A percentile compares a stretch with the other conserved stretches of the same genome.
These are phyloP conservation scores for Strobilomyces echinocephalus DNA, from an alignment of 768 basidiomycete species.

Conservation along the genomic window DNA sequence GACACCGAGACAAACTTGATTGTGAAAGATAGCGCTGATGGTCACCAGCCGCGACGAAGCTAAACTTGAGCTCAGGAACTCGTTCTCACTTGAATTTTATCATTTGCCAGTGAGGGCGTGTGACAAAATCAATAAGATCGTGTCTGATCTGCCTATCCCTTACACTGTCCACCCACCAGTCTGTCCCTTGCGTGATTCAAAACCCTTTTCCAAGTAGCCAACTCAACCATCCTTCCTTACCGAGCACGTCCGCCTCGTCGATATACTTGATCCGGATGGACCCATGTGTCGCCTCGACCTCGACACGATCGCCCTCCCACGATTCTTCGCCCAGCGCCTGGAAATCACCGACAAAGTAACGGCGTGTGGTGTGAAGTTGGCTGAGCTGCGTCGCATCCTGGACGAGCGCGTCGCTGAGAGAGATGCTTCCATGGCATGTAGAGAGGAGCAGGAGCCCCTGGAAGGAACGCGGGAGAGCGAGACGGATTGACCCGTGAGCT, in stretches of 20 bases:
- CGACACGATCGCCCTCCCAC: constrained; percentile 23
- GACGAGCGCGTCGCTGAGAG: constrained; percentile 11
- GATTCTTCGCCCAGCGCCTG: constrained; percentile 6
- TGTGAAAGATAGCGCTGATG: no score
- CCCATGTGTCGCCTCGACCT: constrained; percentile 15
- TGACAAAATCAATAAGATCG: no score
- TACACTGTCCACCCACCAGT: no score
- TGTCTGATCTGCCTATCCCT: no score
- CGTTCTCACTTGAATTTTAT: no score
- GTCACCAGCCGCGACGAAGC: no score
- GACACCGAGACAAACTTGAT: no score
- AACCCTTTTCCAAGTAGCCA: constrained; percentile 13
- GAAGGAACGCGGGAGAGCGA: constrained; percentile 21
- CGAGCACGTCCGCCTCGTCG: constrained; percentile 10
- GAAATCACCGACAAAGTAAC: constrained; percentile 27
- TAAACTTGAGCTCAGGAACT: no score
- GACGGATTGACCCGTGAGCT: constrained; percentile 11
- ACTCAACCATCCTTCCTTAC: constrained; percentile 15
- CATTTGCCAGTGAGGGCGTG: no score
- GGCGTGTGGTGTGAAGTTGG: constrained; percentile 12
- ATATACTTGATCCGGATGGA: constrained; percentile 18
- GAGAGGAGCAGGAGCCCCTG: constrained; percentile 12
- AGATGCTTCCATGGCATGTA: constrained; percentile 16
- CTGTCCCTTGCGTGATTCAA: no score
- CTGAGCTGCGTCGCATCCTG: constrained; percentile 19